Evolutionary conservation across 176 grass and related monocot species (phyloP).

Genomic region (Zoysia japonica): DNA sequence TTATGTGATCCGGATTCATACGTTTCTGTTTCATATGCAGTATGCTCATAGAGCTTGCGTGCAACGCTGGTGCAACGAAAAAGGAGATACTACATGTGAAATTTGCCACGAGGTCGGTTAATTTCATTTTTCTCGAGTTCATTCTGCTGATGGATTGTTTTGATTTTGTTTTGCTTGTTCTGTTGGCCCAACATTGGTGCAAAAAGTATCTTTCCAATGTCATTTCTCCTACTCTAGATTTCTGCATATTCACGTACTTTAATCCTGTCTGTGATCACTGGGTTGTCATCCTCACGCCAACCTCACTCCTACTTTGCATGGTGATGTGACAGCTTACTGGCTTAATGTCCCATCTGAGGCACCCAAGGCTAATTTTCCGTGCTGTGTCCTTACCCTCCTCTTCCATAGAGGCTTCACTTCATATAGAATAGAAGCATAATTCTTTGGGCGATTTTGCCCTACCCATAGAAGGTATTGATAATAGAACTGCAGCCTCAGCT

Average conservation of each 20-base stretch:
- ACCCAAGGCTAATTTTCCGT: neutral
- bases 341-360: neutral
- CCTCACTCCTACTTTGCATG: neutral
- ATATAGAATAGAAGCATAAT: slow-evolving; percentile 56
- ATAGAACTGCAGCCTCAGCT: neutral
- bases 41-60: slow-evolving; percentile 98
- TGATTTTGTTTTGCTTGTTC: neutral
- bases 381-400: neutral
- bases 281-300: neutral
- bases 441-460: slow-evolving; percentile 50
- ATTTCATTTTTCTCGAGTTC: neutral
- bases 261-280: neutral
- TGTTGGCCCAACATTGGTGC: neutral
- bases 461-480: neutral
- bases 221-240: neutral
- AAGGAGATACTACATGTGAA: slow-evolving; percentile 96
- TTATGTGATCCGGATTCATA: slow-evolving; percentile 14
- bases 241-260: neutral
- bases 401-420: neutral
- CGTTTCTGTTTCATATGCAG: slow-evolving; percentile 48
- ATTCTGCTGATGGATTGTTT: neutral
- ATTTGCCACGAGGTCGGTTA: slow-evolving; percentile 85
- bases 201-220: neutral
- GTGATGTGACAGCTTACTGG: neutral
- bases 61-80: slow-evolving; percentile 96